phyloP scores from a whole-genome alignment of 1,284 basidiomycete genomes.

The Microbotryum violaceum region DNA sequence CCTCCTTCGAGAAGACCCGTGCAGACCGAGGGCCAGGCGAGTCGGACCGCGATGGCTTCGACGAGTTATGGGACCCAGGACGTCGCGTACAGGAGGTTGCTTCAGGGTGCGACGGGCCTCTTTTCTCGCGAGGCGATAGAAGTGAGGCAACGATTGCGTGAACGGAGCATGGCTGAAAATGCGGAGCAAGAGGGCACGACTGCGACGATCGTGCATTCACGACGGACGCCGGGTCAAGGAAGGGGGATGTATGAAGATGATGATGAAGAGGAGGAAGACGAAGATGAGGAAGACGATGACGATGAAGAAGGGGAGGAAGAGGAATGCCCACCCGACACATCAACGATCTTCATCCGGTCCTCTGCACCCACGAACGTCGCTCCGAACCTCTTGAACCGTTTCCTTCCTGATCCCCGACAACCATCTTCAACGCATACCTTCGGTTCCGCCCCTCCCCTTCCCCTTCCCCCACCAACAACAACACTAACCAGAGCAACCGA shows the following conservation, averaged over 20 bases:
- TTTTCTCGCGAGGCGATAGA: too few species aligned
- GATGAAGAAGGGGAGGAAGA: background rate
- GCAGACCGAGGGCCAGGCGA: too few species aligned
- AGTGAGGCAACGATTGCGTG: too few species aligned
- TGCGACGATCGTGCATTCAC: background rate
- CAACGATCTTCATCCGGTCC: background rate
- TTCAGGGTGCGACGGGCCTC: too few species aligned
- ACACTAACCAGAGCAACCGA: background rate
- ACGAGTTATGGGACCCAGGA: too few species aligned
- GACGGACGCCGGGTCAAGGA: background rate
- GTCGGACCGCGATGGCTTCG: too few species aligned
- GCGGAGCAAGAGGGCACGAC: background rate
- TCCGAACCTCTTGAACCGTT: too few species aligned
- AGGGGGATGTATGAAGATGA: background rate
- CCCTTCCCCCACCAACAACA: background rate
- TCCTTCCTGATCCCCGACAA: too few species aligned
- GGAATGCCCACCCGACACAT: background rate
- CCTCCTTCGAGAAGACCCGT: too few species aligned
- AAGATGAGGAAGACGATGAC: conserved; percentile 2
- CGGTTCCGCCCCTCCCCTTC: background rate
- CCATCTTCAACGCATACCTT: too few species aligned
- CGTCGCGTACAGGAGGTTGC: too few species aligned
- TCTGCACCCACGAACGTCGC: too few species aligned
- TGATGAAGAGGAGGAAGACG: conserved; percentile 1
- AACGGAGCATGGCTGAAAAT: background rate